Base-by-base conservation (phyloP, 179 eudicot species). In the Camellia oleifera region DNA sequence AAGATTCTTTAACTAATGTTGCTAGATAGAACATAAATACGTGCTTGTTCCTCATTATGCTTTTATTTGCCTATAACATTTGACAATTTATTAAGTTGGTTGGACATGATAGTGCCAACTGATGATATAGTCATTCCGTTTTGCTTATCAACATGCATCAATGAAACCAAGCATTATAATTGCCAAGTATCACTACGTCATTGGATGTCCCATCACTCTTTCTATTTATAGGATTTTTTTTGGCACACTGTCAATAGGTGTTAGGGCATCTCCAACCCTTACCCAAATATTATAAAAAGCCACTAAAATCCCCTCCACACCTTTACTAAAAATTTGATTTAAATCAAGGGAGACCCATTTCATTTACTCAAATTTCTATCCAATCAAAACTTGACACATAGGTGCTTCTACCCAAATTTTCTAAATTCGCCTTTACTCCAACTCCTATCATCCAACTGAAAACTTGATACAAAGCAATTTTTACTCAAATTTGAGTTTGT, bases 171-270 rank as follows among this genome's bases (percentile, higher is more conserved):
- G 15, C 17, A 54, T 26, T 18, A 53, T 50, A 42, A 23, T 56
- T 67, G 1, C 20, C 2, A 77, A 50, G 76, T 77, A 18, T 56
- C 52, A 26, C 48, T 2, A 18, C 10, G 7, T 20, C 42, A 23
- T 12, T 64, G 14, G 26, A 11, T 56, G 53, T 42, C 3, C 32
- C 32, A 9, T 68, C 32, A 53, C 46, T 65, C 26, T 20, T 20
- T 72, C 57, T n/a, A 52, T 72, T 50, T 26, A 10, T 71, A 9
- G 44, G 76, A 40, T 53, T 20, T 71, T 71, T 71, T 53, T 52
- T 44, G 58, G 75, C 62, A 53, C n/a, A 13, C 18, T 53, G n/a
- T 70, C 73, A 20, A 5, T 12, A 48, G 52, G 54, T 8, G 57
- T 48, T 48, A 18, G 40, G 40, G 40, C 40, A 32, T 32, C 40